Evolutionary conservation across 2,329 filamentous ascomycete genomes (phyloP), one percentile per base, ranked within the genome.

Genomic region (Venturia oleaginea): DNA sequence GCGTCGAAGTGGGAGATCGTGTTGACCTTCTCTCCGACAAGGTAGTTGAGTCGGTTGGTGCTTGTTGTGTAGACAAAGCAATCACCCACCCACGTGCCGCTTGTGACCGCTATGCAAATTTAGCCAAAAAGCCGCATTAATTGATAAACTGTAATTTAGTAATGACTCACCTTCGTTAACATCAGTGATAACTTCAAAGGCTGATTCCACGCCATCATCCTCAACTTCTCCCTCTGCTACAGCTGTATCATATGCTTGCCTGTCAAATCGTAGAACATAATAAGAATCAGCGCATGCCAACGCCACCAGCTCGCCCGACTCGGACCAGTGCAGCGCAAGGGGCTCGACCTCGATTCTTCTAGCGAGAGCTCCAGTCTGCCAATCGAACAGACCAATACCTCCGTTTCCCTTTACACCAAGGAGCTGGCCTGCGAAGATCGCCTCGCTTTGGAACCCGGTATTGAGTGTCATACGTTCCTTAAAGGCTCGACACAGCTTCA

Each of bases 1-100:
- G 92, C 88, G 77, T 99, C 94, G 72, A 97, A 97, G 78, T 97
- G 93, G 15, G 92, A 94, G 68, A 99, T 90, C 3, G 93, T 97
- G 81, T 97, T 97, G 17, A 92, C 96, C 79, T 97, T 92, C 77
- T 97, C 94, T 68, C 94, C 94, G 17, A 99, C 93, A 27, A 99
- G 86, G 79, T 97, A 97, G 81, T 97, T 97, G 66, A 99, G 82
- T 67, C 94, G 90, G 81, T 97, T 97, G 11, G 92, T 96, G 75
- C 84, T 90, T 82, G 96, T 97, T 64, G 94, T 97, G 83, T 97
- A 99, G 75, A 97, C 92, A 82, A 99, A 96, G 80, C 93, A 96
- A 79, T 99, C 94, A 67, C 94, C 94, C 65, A 99, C 90, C 94
- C 94, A 99, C 79, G 96, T 90, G 70, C 93, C 94, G 24, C 46